A percentile compares a stretch with the other conserved stretches of the same genome.
These are phyloP conservation scores for Neurospora sp. DNA, from an alignment of 495 filamentous ascomycete genomes.

Conservation along the genomic window DNA sequence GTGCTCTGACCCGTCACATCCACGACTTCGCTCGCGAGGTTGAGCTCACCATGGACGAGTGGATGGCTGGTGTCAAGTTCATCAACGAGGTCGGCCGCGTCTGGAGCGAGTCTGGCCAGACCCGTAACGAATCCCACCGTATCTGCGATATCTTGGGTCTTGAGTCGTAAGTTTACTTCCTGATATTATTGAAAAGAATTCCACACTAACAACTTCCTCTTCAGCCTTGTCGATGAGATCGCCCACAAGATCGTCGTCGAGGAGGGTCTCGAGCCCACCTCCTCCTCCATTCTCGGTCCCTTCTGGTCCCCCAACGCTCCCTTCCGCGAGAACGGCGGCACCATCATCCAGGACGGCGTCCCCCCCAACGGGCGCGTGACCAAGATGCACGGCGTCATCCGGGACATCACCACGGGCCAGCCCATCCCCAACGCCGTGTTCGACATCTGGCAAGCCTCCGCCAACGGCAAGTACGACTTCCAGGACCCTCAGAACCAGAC, in stretches of 20 bases:
- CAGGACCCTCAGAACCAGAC: slow-evolving; percentile 68
- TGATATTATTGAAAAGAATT: not conserved
- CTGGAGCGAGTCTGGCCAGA: slow-evolving; percentile 47
- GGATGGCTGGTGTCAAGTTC: slow-evolving; percentile 64
- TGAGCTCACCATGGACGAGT: slow-evolving; percentile 70
- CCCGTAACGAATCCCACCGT: slow-evolving; percentile 64
- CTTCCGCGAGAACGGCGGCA: slow-evolving; percentile 59
- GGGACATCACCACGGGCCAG: slow-evolving; percentile 61
- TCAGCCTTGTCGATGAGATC: slow-evolving; percentile 71
- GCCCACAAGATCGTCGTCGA: slow-evolving; percentile 71
- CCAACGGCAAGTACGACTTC: slow-evolving; percentile 86
- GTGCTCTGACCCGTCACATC: slow-evolving; percentile 60
- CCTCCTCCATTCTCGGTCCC: slow-evolving; percentile 74
- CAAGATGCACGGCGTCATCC: slow-evolving; percentile 66
- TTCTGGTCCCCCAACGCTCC: slow-evolving; percentile 83
- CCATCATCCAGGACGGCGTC: slow-evolving; percentile 59
- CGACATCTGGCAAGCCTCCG: slow-evolving; percentile 78
- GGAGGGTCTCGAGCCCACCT: slow-evolving; percentile 59
- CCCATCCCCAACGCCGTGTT: slow-evolving; percentile 62
- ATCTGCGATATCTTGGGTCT: slow-evolving; percentile 72
- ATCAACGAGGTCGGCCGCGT: slow-evolving; percentile 43
- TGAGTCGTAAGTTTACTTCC: slow-evolving; percentile 52
- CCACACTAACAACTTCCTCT: not conserved
- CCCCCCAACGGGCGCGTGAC: slow-evolving; percentile 51
- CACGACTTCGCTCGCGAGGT: slow-evolving; percentile 80